A percentile compares a stretch with the other conserved stretches of the same genome.
These are phyloP conservation scores for Solanum bulbocastanum DNA, from an alignment of 257 asterid species.

Conservation along the genomic window DNA sequence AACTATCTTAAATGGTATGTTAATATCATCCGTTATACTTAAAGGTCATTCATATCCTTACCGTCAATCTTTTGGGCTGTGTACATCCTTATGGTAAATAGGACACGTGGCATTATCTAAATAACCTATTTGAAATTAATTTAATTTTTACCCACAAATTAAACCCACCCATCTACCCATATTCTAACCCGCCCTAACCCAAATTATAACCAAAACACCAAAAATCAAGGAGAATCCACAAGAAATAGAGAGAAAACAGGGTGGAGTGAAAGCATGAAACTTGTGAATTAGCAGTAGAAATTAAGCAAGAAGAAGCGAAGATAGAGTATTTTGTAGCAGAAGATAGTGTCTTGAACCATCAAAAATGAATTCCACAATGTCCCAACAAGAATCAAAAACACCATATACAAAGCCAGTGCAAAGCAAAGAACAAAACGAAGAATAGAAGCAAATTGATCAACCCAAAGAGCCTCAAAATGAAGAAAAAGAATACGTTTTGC, in stretches of 20 bases:
- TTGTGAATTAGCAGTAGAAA: background rate
- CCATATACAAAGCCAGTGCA: background rate
- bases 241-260: background rate
- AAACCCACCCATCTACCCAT: background rate
- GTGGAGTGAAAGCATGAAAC: background rate
- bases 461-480: background rate
- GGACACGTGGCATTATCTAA: background rate
- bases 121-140: too few species aligned
- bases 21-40: background rate
- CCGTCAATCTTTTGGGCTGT: background rate
- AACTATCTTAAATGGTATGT: background rate
- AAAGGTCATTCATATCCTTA: background rate
- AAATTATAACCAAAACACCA: background rate
- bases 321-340: background rate
- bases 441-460: background rate
- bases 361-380: background rate
- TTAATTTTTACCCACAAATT: background rate
- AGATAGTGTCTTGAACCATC: background rate
- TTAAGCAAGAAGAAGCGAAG: background rate
- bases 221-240: background rate
- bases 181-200: background rate
- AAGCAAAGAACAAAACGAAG: background rate
- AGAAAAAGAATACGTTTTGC: background rate
- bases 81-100: background rate
- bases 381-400: background rate